Evolutionary conservation across 2,329 filamentous ascomycete species (phyloP), one percentile per base, ranked within the genome.

Genomic region (Alternaria longipes): DNA sequence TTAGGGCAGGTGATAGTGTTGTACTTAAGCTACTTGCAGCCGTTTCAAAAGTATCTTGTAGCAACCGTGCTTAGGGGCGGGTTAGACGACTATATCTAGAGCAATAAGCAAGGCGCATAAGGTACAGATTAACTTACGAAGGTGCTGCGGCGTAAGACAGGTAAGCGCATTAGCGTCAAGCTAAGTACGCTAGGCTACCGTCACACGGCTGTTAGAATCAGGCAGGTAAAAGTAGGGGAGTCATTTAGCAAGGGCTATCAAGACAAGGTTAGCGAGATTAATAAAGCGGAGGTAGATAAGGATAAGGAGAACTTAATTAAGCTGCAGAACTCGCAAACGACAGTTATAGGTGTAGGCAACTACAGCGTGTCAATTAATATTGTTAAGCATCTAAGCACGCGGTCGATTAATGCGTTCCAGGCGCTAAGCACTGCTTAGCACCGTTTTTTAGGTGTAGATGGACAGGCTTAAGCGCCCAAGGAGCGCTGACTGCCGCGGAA

Each of bases 21-120:
- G 4, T 72, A 71, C 60, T 63, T 71, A 6, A 56, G 32, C 14
- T 68, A 72, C 61, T 30, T 72, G n/a, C 52, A 64, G 53, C 70
- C 51, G 42, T 61, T 73, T 36, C 8, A n/a, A n/a, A 52, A 71
- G 60, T 64, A 65, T 67, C 60, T 72, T 66, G 14, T 16, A 64
- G 26, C 28, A 8, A n/a, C n/a, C 1, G 57, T 66, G 12, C 56
- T 64, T n/a, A 58, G 61, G 4, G n/a, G 56, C 2, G 42, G 45
- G 14, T 54, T 28, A 9, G 57, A 40, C 40, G 52, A 72, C 54
- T 65, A 65, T n/a, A n/a, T 65, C 4, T 65, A 20, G 63, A 14
- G 8, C 9, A 40, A 51, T 14, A 12, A 41, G 49, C 14, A 52
- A 9, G 36, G 24, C 0, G 12, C 14, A 20, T 52, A 4, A 34